Percentiles rank a stretch among this genome's conserved stretches.
Conservation (phyloP, 345 rosid genomes). For the Excoecaria cochinchinensis region DNA sequence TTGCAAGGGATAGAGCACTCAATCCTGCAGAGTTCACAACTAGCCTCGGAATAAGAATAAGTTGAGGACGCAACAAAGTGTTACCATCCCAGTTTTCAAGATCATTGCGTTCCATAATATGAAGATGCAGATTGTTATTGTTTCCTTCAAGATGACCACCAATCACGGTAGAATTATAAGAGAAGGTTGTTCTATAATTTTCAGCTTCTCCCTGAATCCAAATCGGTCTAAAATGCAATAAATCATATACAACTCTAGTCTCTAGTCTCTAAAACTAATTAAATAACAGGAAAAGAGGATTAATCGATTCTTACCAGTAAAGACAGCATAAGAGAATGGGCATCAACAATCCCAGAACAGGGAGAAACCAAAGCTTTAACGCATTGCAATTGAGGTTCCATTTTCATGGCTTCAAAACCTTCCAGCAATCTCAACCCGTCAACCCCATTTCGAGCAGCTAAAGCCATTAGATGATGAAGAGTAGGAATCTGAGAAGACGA, state of each 20-base stretch:
- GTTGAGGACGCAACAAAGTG: conserved; percentile 41
- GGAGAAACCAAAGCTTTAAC: conserved; percentile 79
- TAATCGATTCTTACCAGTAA: conserved; percentile 49
- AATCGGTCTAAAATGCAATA: conserved; percentile 35
- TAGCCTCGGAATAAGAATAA: conserved; percentile 58
- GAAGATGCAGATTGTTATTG: conserved; percentile 40
- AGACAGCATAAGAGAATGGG: conserved; percentile 81
- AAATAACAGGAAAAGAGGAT: neutral
- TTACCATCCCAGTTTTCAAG: conserved; percentile 46
- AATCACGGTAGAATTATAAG: conserved; percentile 66
- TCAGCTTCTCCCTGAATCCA: conserved; percentile 88
- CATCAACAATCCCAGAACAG: conserved; percentile 72
- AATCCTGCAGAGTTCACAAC: conserved; percentile 86
- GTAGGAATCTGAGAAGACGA: conserved; percentile 57
- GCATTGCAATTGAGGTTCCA: conserved; percentile 80
- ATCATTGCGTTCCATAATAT: conserved; percentile 46
- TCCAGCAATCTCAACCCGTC: conserved; percentile 62
- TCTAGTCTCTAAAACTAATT: too few relatives aligned
- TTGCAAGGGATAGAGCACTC: conserved; percentile 66
- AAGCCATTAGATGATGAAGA: conserved; percentile 50
- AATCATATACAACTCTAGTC: conserved; percentile 24
- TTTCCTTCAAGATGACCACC: conserved; percentile 61
- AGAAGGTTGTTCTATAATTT: conserved; percentile 57
- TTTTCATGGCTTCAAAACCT: conserved; percentile 66
- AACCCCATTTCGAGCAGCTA: conserved; percentile 63